Conservation (phyloP, 2,329 filamentous ascomycete genomes). For the Alternaria dauci region DNA sequence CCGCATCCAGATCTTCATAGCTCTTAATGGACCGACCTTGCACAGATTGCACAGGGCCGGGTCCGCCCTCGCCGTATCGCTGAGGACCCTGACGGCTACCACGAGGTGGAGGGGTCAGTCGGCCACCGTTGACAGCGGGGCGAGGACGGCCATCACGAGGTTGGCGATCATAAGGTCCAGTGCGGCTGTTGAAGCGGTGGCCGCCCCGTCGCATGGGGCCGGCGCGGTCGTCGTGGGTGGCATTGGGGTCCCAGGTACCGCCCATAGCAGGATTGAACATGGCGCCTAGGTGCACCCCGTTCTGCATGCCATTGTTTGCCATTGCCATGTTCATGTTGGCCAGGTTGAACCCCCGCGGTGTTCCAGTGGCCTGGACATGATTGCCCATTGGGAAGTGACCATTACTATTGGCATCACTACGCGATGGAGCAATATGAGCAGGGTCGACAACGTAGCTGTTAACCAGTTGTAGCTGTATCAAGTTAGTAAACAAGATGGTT, state of each 20-base stretch:
- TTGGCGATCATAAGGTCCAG: constrained; percentile 54
- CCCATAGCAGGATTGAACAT: constrained; percentile 60
- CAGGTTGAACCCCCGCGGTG: constrained; percentile 90
- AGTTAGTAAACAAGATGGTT: constrained; percentile 6
- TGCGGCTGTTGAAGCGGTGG: constrained; percentile 50
- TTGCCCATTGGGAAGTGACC: constrained; percentile 89
- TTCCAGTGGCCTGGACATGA: constrained; percentile 76
- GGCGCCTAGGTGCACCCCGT: constrained; percentile 43
- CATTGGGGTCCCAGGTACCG: constrained; percentile 66
- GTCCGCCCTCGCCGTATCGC: constrained; percentile 78
- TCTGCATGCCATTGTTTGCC: constrained; percentile 58
- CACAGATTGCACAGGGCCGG: constrained; percentile 88
- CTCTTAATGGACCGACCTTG: constrained; percentile 93
- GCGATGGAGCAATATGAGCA: constrained; percentile 89
- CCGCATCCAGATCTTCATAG: constrained; percentile 96
- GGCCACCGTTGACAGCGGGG: constrained; percentile 57
- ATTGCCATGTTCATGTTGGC: constrained; percentile 73
- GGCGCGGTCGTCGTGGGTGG: constrained; percentile 48
- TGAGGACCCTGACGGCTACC: constrained; percentile 60
- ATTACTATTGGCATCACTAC: constrained; percentile 93
- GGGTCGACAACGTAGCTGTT: constrained; percentile 96
- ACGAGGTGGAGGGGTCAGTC: constrained; percentile 59
- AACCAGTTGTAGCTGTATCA: constrained; percentile 78
- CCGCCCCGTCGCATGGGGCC: constrained; percentile 56
- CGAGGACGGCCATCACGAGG: constrained; percentile 54